Evolutionary conservation across 2,329 filamentous ascomycete genomes (phyloP), one percentile per base, ranked within the genome.

Genomic region (Byssochlamys sp.): DNA sequence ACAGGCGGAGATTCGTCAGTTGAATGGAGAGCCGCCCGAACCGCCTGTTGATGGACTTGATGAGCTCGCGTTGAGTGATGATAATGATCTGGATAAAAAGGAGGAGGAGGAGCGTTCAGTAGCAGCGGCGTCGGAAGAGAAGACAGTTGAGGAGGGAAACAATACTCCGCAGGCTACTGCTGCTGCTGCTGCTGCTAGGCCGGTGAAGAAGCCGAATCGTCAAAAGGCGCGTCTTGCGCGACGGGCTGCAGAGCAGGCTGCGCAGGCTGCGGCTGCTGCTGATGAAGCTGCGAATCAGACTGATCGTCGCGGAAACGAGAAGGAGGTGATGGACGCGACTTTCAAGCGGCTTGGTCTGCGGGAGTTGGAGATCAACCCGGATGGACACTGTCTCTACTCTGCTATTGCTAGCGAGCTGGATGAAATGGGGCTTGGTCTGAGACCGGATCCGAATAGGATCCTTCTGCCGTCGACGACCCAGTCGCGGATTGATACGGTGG

Each of bases 341-440:
- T 87, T 96, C 70, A 75, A 78, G 56, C 76, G 79, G 51, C 76
- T 87, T 58, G 79, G 79, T 0, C 80, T 97, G 14, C 78, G 77
- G 24, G 89, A 96, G 76, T 82, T 88, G 65, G 85, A 90, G 58
- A 91, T 99, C 58, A 82, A 82, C 45, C 90, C 94, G 0, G 92
- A 99, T 73, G 94, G 94, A 0, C 94, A 99, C 75, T 99, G 94
- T 70, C 78, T 99, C 14, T 99, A 97, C 75, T 88, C 90, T 14
- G 91, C 94, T 0, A 82, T 97, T 54, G 91, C 92, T 27, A 90
- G 94, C 71, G 91, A 96, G 73, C 79, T 96, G 55, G 75, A 75
- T 56, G 77, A 81, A 56, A 74, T 79, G 51, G 65, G 71, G 61
- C 28, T 77, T 14, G 69, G 69, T 1, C 62, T 75, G 58, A 70